Conservation (phyloP, 768 basidiomycete species). For the Boletales sp. region DNA sequence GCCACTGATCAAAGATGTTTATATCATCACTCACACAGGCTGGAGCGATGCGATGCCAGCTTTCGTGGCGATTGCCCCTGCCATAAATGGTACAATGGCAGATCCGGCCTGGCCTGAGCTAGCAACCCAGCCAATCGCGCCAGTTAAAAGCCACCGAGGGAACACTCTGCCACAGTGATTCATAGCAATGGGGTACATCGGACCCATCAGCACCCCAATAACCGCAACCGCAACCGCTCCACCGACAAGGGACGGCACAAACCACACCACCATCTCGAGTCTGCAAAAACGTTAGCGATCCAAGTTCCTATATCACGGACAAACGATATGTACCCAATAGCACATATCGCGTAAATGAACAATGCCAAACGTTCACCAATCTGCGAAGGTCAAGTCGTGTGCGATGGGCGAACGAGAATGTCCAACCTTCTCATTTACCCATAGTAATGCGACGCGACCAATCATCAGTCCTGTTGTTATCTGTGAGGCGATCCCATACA, state of each 20-base stretch:
- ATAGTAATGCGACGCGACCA: conserved; percentile 27
- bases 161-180: conserved; percentile 34
- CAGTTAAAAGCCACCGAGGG: conserved; percentile 34
- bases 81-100: conserved; percentile 49
- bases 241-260: conserved; percentile 61
- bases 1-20: background rate
- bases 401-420: too few relatives aligned
- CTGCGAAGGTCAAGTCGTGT: conserved; percentile 11
- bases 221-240: conserved; percentile 62
- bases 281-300: conserved; percentile 27
- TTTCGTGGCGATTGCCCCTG: conserved; percentile 40
- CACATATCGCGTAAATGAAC: conserved; percentile 28
- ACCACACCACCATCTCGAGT: conserved; percentile 66
- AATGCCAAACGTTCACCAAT: conserved; percentile 30
- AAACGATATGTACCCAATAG: conserved; percentile 23
- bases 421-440: conserved; percentile 27
- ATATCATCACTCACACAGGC: conserved; percentile 40
- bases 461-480: conserved; percentile 22
- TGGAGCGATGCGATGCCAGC: conserved; percentile 44
- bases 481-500: background rate
- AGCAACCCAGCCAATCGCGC: conserved; percentile 48
- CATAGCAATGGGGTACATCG: conserved; percentile 61
- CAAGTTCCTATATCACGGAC: background rate
- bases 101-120: conserved; percentile 51
- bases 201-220: conserved; percentile 68